Evolutionary conservation across 495 filamentous ascomycete genomes (phyloP), one percentile per base, ranked within the genome.

Genomic region (Podospora pseudoanserina): DNA sequence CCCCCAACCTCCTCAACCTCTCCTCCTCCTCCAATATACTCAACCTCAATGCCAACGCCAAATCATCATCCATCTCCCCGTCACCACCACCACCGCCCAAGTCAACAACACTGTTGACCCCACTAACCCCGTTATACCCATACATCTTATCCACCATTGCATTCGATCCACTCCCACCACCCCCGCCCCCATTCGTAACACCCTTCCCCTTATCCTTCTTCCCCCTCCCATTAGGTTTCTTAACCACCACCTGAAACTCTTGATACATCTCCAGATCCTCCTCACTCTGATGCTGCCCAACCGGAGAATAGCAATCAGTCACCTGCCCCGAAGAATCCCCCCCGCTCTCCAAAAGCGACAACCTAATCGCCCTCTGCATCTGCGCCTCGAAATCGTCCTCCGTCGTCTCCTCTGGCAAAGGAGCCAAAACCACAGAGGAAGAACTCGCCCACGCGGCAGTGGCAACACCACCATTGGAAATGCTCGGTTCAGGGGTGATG

Each of bases 31-130:
- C 93, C 15, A 89, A 90, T 59, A 97, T 78, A 75, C 95, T 97
- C 34, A 97, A 78, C 76, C 90, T 88, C 67, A 97, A 79, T 3
- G 95, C 95, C 67, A 92, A 88, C 57, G 96, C 90, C 55, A 97
- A 76, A 77, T 97, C 94, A 58, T 89, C 86, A 71, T 92, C 84
- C 39, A 49, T 49, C 39, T 49, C 39, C 39, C 9, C 39, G 2
- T 49, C 39, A 23, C 67, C 81, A 76, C 49, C 39, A 77, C 54
- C 75, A 68, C 64, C 66, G 16, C 59, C 72, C 32, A 64, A 32
- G 2, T 63, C 67, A 3, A 0, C n/a, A 18, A 49, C 70, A 56
- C 39, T 23, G 9, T 44, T 64, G 4, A 57, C 32, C 61, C 66
- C 71, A 39, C 70, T 69, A 27, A 71, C 70, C 11, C 72, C 76